A percentile compares a stretch with the other conserved stretches of the same genome.
These are phyloP conservation scores for Sclerotinia spermophila DNA, from an alignment of 2,329 filamentous ascomycete genomes.

Conservation along the genomic window DNA sequence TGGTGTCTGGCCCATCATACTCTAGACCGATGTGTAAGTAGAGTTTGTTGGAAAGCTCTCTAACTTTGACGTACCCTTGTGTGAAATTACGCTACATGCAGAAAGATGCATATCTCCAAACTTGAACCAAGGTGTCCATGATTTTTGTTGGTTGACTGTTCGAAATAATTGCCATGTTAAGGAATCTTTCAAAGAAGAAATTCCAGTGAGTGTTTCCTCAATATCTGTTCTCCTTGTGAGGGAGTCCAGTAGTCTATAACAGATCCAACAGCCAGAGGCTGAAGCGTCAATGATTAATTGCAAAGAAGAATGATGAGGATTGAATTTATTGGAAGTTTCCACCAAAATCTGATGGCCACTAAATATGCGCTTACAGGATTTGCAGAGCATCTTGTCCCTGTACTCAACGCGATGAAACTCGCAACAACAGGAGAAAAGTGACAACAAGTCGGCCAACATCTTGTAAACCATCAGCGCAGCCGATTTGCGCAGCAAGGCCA, in stretches of 20 bases:
- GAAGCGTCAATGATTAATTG: neutral
- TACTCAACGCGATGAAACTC: neutral
- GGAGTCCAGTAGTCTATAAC: neutral
- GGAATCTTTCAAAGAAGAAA: neutral
- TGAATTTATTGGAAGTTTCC: accelerated
- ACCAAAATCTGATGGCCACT: neutral
- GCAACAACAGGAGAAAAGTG: neutral
- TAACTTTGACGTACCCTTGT: neutral
- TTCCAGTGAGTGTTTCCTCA: neutral
- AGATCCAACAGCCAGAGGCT: slow-evolving; percentile 1
- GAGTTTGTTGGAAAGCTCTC: neutral
- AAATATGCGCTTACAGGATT: neutral
- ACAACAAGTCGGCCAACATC: neutral
- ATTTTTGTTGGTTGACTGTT: accelerated
- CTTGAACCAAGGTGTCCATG: accelerated
- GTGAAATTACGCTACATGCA: accelerated
- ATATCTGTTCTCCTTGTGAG: accelerated
- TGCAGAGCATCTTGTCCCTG: neutral
- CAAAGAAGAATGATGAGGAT: neutral
- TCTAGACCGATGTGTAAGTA: neutral
- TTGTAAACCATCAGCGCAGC: neutral
- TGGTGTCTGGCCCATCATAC: neutral
- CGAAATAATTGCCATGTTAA: neutral
- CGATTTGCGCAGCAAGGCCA: neutral
- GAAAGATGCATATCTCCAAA: too few relatives aligned